phyloP scores from a whole-genome alignment of 805 yeast genomes.

The Wickerhamomyces hampshirensis region DNA sequence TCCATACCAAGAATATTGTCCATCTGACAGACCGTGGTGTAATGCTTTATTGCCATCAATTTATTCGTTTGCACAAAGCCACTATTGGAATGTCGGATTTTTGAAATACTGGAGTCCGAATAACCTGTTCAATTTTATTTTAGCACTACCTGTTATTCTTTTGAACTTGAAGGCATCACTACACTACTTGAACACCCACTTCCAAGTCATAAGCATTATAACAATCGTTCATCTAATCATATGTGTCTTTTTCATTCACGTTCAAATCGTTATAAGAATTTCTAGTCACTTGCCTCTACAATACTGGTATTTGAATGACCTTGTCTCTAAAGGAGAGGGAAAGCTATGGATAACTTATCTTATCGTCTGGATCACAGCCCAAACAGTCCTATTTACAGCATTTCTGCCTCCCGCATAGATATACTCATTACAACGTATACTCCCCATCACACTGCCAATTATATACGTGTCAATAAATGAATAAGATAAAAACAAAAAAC shows the following conservation, averaged over 20 bases:
- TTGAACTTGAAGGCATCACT: conserved; percentile 37
- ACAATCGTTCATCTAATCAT: conserved; percentile 42
- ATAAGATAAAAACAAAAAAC: too few relatives aligned
- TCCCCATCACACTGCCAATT: background rate
- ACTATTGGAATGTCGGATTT: conserved; percentile 86
- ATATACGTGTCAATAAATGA: background rate
- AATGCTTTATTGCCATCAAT: conserved; percentile 48
- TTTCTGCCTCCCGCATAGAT: conserved; percentile 88
- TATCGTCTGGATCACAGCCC: conserved; percentile 60
- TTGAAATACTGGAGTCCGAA: conserved; percentile 75
- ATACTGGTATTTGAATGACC: conserved; percentile 62
- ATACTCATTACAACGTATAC: background rate
- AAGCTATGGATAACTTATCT: conserved; percentile 42
- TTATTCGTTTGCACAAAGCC: conserved; percentile 63
- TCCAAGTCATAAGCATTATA: conserved; percentile 37
- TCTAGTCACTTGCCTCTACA: conserved; percentile 72
- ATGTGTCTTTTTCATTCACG: conserved; percentile 65
- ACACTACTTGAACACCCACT: conserved; percentile 31
- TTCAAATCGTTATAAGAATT: conserved; percentile 80
- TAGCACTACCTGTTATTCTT: conserved; percentile 65
- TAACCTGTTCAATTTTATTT: conserved; percentile 77
- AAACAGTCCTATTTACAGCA: conserved; percentile 70
- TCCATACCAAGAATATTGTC: conserved; percentile 63
- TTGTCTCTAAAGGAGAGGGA: conserved; percentile 25
- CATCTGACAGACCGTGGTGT: conserved; percentile 76